These are phyloP conservation scores for Neltuma alba DNA, from an alignment of 306 rosid species.

Conservation along the genomic window DNA sequence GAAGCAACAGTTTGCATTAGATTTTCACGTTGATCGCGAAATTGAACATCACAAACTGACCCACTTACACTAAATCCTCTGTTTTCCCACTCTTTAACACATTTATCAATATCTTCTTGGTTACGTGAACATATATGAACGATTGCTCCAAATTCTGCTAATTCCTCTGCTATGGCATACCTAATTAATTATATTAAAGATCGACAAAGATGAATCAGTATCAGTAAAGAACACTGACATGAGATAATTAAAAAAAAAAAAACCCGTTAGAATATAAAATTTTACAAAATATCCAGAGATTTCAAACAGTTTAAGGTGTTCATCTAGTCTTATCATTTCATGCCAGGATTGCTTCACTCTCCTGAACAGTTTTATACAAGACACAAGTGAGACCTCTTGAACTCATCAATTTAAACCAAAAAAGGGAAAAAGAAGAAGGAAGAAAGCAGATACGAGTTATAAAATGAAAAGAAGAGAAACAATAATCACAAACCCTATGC, in stretches of 20 bases:
- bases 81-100: constrained; percentile 23
- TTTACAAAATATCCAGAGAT: background rate
- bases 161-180: constrained; percentile 9
- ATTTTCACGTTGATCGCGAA: constrained; percentile 6
- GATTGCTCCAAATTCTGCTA: constrained; percentile 39
- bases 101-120: background rate
- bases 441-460: too few relatives aligned
- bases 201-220: background rate
- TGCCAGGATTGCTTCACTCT: background rate
- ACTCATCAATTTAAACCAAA: background rate
- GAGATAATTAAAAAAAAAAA: too few relatives aligned
- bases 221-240: background rate
- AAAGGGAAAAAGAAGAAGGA: too few relatives aligned
- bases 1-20: background rate
- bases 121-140: background rate
- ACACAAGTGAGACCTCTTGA: too few relatives aligned
- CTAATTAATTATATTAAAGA: background rate
- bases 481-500: constrained; percentile 17
- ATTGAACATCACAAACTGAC: constrained; percentile 29
- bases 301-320: background rate
- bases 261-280: background rate
- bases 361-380: too few relatives aligned
- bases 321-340: background rate
- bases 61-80: constrained; percentile 32
- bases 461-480: background rate